Evolutionary conservation across 202 grass and related monocot species (phyloP), one percentile per base, ranked within the genome.

Genomic region (Setaria italica): DNA sequence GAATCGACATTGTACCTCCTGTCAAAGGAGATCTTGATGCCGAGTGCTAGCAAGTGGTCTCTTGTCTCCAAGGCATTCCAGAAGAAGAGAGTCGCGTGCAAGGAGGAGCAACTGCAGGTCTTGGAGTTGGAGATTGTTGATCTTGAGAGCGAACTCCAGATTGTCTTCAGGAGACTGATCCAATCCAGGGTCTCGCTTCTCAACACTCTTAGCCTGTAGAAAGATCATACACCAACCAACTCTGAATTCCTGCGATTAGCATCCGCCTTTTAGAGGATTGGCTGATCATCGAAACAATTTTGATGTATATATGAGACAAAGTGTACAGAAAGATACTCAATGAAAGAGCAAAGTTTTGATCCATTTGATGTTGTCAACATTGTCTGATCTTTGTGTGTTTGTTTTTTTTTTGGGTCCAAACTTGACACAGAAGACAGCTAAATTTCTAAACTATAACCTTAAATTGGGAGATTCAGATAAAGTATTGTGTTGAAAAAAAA

Each of bases 161-260:
- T 46, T 75, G 25, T 88, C 59, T 78, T 85, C 57, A 72, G 76
- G 30, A 85, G 74, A 89, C 54, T 92, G 68, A 87, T 94, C 72
- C 90, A 81, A 72, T 90, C 41, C 78, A 89, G 90, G 77, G 86
- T 84, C 34, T 89, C 85, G 57, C 76, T 92, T 78, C 86, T 97
- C 16, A 97, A 94, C 64, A 43, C 67, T 65, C 89, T 91, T 76
- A 94, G 60, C 49, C 87, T 74, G 29, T 91, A 89, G 72, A 87
- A 48, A 74, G 16, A 80, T 69, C 50, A 21, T 34, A 8, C 65
- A 60, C 7, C 57, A n/a, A 20, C 21, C 51, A 68, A 64, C 21
- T 87, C 51, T 29, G 4, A 62, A 49, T 32, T 11, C 25, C 19
- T 29, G 79, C 16, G 60, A 82, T 70, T 62, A 35, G 71, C 35